Evolutionary conservation across 2,329 filamentous ascomycete genomes (phyloP).

Genomic region (Nigrospora oryzae): DNA sequence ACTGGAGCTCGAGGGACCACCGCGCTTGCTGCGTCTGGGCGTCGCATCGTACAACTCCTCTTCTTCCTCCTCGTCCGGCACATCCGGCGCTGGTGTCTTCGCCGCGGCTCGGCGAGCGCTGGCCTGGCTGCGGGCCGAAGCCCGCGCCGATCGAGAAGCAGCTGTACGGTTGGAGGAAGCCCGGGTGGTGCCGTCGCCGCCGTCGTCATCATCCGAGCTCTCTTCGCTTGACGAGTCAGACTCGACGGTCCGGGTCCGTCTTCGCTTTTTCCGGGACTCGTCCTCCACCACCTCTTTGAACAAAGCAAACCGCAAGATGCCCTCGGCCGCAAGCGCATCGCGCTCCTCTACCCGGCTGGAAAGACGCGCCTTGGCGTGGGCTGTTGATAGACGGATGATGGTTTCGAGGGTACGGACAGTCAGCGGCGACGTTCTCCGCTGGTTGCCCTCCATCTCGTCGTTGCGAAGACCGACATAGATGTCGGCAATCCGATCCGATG

Average conservation of each 20-base stretch:
- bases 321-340: conserved; percentile 80
- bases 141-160: conserved; percentile 23
- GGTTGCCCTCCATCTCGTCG: conserved; percentile 90
- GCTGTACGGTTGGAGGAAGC: conserved; percentile 29
- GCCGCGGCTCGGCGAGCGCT: conserved; percentile 15
- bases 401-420: conserved; percentile 96
- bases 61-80: conserved; percentile 38
- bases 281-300: conserved; percentile 89
- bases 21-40: conserved; percentile 32
- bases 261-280: conserved; percentile 75
- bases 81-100: conserved; percentile 20
- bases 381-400: conserved; percentile 93
- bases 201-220: conserved; percentile 51
- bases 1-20: conserved; percentile 19
- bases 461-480: conserved; percentile 91
- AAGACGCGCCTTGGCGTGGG: conserved; percentile 86
- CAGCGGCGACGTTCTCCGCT: conserved; percentile 87
- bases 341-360: conserved; percentile 83
- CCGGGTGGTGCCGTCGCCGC: conserved; percentile 20
- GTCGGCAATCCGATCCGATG: conserved; percentile 82
- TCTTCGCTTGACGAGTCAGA: conserved; percentile 51
- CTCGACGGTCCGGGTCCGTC: conserved; percentile 55
- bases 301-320: conserved; percentile 84
- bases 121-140: conserved; percentile 12
- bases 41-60: conserved; percentile 37